phyloP scores from a whole-genome alignment of 1,284 basidiomycete genomes.

The Trichosporon sp. region DNA sequence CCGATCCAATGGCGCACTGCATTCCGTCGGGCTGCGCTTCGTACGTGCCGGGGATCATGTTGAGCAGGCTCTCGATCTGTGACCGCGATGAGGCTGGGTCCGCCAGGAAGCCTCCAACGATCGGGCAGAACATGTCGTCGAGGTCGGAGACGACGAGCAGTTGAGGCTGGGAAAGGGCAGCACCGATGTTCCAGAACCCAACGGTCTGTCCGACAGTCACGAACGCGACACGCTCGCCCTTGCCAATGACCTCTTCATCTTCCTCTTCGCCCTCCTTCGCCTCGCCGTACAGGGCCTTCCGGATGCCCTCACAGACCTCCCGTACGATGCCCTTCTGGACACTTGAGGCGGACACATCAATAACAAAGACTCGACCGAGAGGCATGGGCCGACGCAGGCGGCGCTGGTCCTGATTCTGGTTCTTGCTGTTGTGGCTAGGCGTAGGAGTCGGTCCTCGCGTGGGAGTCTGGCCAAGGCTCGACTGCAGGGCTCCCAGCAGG shows the following conservation, averaged over 20 bases:
- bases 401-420: slow-evolving; percentile 31
- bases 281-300: slow-evolving; percentile 65
- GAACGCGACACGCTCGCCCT: slow-evolving; percentile 61
- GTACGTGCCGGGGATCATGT: slow-evolving; percentile 64
- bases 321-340: slow-evolving; percentile 69
- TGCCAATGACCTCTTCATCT: slow-evolving; percentile 48
- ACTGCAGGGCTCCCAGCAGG: slow-evolving; percentile 42
- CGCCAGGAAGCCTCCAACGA: slow-evolving; percentile 71
- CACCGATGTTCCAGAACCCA: slow-evolving; percentile 86
- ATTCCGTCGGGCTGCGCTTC: slow-evolving; percentile 48
- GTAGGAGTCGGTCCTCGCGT: slow-evolving; percentile 48
- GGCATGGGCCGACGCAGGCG: slow-evolving; percentile 59
- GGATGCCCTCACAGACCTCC: slow-evolving; percentile 64
- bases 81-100: slow-evolving; percentile 62
- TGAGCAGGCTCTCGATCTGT: slow-evolving; percentile 52
- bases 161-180: slow-evolving; percentile 58
- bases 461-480: slow-evolving; percentile 34
- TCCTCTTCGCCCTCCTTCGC: slow-evolving; percentile 47
- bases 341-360: slow-evolving; percentile 78
- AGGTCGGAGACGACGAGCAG: slow-evolving; percentile 86
- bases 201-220: slow-evolving; percentile 78
- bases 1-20: slow-evolving; percentile 71
- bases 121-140: slow-evolving; percentile 83
- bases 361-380: slow-evolving; percentile 76
- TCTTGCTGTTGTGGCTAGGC: slow-evolving; percentile 31